Evolutionary conservation across 2,329 filamentous ascomycete genomes (phyloP).

Genomic region (Pseudopithomyces chartarum): DNA sequence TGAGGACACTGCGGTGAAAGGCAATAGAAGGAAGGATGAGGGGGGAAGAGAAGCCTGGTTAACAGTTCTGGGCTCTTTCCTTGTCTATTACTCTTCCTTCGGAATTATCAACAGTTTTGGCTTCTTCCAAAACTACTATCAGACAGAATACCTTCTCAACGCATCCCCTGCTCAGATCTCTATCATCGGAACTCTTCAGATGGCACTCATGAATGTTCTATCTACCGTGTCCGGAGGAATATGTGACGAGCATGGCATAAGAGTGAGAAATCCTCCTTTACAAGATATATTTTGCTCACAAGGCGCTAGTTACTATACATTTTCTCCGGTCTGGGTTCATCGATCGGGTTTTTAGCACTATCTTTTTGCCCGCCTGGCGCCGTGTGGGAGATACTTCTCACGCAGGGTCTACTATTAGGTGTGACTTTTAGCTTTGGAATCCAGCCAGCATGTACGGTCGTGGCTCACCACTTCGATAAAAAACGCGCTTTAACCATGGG

Average conservation of each 20-base stretch:
- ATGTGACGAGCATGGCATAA: slow-evolving; percentile 66
- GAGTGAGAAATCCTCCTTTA: slow-evolving; percentile 39
- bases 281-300: slow-evolving; percentile 30
- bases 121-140: slow-evolving; percentile 53
- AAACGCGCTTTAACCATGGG: slow-evolving; percentile 49
- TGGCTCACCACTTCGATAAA: slow-evolving; percentile 51
- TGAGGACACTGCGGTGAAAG: background rate
- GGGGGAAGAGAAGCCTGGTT: slow-evolving; percentile 30
- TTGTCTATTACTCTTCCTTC: slow-evolving; percentile 46
- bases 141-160: slow-evolving; percentile 37
- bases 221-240: slow-evolving; percentile 66
- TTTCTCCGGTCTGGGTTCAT: slow-evolving; percentile 29
- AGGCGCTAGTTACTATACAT: slow-evolving; percentile 35
- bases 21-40: background rate
- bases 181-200: slow-evolving; percentile 51
- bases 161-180: slow-evolving; percentile 44
- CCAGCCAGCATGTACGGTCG: slow-evolving; percentile 47
- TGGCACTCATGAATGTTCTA: slow-evolving; percentile 55
- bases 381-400: slow-evolving; percentile 51
- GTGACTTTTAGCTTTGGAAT: slow-evolving; percentile 49
- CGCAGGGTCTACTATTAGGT: slow-evolving; percentile 52
- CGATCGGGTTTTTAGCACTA: slow-evolving; percentile 24
- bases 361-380: slow-evolving; percentile 26
- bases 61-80: slow-evolving; percentile 42
- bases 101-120: slow-evolving; percentile 51